Conservation (phyloP, 2,329 filamentous ascomycete species). For the Davidsoniella virescens region DNA sequence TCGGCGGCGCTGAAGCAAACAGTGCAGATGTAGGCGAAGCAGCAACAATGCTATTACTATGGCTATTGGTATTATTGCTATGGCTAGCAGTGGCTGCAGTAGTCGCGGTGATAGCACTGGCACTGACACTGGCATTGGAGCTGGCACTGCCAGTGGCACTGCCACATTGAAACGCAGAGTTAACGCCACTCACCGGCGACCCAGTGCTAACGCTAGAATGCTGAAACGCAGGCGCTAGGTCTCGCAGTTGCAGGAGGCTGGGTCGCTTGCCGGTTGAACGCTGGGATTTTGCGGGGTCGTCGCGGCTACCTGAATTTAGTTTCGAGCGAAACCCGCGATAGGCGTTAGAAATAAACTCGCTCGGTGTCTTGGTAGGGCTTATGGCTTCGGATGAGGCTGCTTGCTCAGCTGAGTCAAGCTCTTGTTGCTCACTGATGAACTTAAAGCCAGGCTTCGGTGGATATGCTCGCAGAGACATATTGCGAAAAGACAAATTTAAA, state of each 20-base stretch:
- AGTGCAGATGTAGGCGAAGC: conserved; percentile 1
- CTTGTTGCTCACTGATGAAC: too few relatives aligned
- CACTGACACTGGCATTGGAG: conserved; percentile 16
- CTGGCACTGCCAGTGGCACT: conserved; percentile 9
- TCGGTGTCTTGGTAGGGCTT: conserved; percentile 22
- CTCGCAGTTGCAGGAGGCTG: conserved; percentile 21
- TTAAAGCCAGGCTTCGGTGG: too few relatives aligned
- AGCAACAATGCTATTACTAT: not conserved
- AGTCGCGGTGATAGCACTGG: conserved; percentile 12
- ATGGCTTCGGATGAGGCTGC: not conserved
- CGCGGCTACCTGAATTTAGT: conserved; percentile 22
- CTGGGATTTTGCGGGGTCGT: conserved; percentile 24
- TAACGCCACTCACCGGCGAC: not conserved
- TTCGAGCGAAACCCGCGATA: conserved; percentile 31
- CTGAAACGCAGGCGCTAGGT: conserved; percentile 23
- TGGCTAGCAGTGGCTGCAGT: not conserved
- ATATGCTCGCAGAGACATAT: too few relatives aligned
- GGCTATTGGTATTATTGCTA: not conserved
- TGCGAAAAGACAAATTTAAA: not conserved
- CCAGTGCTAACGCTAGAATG: not conserved
- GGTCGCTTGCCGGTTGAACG: conserved; percentile 6
- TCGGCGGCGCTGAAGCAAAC: not conserved
- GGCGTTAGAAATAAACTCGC: conserved; percentile 34
- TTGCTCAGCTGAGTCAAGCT: not conserved
- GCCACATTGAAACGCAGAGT: conserved; percentile 11